Base-by-base conservation (phyloP, 768 basidiomycete species). In the Candolleomyces eurysporus region DNA sequence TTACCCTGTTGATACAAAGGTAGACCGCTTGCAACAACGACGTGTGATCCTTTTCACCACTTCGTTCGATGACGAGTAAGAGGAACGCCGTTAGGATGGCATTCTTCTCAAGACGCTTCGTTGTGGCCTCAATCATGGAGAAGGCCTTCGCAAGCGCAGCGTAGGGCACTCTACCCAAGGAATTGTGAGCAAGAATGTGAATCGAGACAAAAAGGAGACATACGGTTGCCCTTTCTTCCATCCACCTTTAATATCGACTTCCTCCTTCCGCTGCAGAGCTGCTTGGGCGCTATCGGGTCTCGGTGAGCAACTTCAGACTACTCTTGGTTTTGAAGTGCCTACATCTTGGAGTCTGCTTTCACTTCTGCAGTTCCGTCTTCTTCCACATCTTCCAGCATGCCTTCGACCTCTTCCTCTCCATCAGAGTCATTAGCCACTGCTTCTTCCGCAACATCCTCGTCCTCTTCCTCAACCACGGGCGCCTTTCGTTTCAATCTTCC, bases 1-100 rank as follows among this genome's bases (percentile, higher is more conserved):
- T 57, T 71, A 98, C 95, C 62, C 95, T 81, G 70, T 99, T 99
- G 71, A 98, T 98, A 71, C 97, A 98, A 1, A 99, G 82, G 69
- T 99, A 99, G 2, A 99, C 90, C 1, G 88, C 86, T 68, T 95
- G 92, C 5, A 98, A 82, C 36, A 99, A 82, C 7, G 90, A 87
- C 22, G 86, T 81, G 5, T 80, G 79, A 62, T 94, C 91, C 42
- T 83, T 88, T 57, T 87, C 80, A 16, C 87, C 88, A 63, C 94
- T 91, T 52, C 94, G 80, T 71, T 89, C 89, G 58, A 98, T 95
- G 32, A 98, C 93, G 11, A 96, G 86, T 5, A 95, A 76, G 48
- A 99, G 79, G 72, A 98, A 95, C 0, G 90, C 81, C 0, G 95
- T 98, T 9, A 99, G 83, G 62, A 94, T 79, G 0, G 92, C 84